Evolutionary conservation across 768 basidiomycete species (phyloP).

Genomic region (Suillus spraguei): DNA sequence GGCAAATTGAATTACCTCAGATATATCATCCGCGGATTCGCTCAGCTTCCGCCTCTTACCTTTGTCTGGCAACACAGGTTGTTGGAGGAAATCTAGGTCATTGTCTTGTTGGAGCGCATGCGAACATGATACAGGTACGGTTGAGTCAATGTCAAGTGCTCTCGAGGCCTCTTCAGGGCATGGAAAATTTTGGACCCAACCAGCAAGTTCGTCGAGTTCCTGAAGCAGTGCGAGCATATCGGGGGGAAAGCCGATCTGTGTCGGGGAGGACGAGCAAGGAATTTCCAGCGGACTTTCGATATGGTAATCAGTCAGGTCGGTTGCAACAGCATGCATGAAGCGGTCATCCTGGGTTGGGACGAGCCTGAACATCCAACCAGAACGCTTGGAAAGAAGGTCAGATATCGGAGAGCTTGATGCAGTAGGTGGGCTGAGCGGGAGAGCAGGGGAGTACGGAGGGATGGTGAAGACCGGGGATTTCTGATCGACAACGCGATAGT

Average conservation of each 20-base stretch:
- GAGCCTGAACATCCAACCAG: conserved; percentile 19
- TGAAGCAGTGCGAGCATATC: conserved; percentile 30
- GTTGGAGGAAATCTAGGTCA: background rate
- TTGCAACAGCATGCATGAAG: conserved; percentile 20
- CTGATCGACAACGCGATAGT: background rate
- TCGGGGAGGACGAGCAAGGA: conserved; percentile 1
- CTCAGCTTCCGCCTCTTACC: conserved; percentile 25
- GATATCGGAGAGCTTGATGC: conserved; percentile 6
- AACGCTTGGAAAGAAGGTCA: conserved; percentile 21
- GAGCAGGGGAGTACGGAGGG: conserved; percentile 16
- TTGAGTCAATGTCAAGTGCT: background rate
- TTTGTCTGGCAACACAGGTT: conserved; percentile 13
- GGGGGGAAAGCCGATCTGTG: conserved; percentile 24
- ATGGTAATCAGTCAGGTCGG: background rate
- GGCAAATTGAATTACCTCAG: background rate
- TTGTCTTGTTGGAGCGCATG: background rate
- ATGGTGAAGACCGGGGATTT: background rate
- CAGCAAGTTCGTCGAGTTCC: conserved; percentile 31
- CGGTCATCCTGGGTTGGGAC: conserved; percentile 19
- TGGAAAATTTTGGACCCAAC: conserved; percentile 27
- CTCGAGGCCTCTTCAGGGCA: conserved; percentile 13
- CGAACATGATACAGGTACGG: conserved; percentile 4
- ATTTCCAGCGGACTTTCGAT: conserved; percentile 4
- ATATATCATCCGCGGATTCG: conserved; percentile 7
- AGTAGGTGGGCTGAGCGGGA: conserved; percentile 22